Evolutionary conservation across 306 rosid genomes (phyloP).

Genomic region (Echinosophora koreensis): DNA sequence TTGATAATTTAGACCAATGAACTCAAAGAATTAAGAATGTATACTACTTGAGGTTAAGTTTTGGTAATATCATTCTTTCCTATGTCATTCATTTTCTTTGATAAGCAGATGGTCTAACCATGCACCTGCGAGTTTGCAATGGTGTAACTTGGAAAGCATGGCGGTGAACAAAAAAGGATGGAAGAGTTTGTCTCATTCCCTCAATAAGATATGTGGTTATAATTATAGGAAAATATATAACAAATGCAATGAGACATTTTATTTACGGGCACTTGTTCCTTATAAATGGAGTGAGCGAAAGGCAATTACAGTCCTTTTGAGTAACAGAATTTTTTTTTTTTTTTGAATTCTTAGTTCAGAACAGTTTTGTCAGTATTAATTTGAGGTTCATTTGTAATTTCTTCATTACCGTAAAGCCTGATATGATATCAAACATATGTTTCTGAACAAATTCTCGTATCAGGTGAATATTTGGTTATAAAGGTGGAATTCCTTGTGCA

Average conservation of each 20-base stretch:
- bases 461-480: too few species aligned
- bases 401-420: too few species aligned
- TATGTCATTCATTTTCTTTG: neutral
- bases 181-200: slow-evolving; percentile 20
- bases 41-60: slow-evolving; percentile 30
- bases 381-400: too few species aligned
- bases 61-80: slow-evolving; percentile 29
- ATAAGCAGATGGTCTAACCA: slow-evolving; percentile 7
- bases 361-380: too few species aligned
- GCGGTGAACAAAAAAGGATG: slow-evolving; percentile 9
- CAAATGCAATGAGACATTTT: slow-evolving; percentile 10
- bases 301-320: neutral
- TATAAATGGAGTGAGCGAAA: neutral
- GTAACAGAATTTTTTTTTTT: neutral
- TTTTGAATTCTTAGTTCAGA: too few species aligned
- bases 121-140: neutral
- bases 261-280: slow-evolving; percentile 22
- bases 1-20: slow-evolving; percentile 46
- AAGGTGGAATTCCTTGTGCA: too few species aligned
- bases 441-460: too few species aligned
- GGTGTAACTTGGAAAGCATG: slow-evolving; percentile 11
- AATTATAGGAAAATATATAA: neutral
- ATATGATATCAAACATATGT: too few species aligned
- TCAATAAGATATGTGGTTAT: neutral
- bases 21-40: slow-evolving; percentile 19